Evolutionary conservation across 176 grass and related monocot species (phyloP), one percentile per base, ranked within the genome.

Genomic region (Aegilops umbellulata): DNA sequence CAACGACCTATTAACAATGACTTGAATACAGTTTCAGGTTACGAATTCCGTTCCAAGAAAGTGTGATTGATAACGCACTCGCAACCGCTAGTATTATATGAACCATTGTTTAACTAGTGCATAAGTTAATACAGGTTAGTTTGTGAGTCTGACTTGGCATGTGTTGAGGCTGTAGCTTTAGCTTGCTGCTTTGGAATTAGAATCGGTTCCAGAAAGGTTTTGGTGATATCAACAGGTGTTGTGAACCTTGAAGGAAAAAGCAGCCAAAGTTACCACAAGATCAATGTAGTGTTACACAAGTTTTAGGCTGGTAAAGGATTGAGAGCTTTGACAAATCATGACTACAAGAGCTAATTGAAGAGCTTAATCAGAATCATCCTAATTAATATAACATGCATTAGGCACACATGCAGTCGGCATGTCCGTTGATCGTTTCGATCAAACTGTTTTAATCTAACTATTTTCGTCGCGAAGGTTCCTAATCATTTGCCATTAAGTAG

Each of bases 281-380:
- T 85, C 82, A 88, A 88, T 85, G 90, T 38, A 85, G 86, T 91
- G 65, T 34, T 39, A 53, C 31, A 58, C 19, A 91, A 91, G 90
- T 64, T 64, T 85, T 58, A 65, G 30, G 39, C 31, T 44, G 64
- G 86, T 81, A 91, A 88, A 78, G 88, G 63, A 70, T 82, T 46
- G 51, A 27, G 39, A 81, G 20, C 86, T 85, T 88, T 88, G 86
- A 88, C 64, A 85, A 81, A 66, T 32, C 36, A 78, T 39, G 27
- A 46, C 25, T 10, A 82, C 24, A 35, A 5, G 19, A 25, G 42
- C 42, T 64, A 58, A 31, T 79, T 23, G 68, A 60, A 60, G 47
- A 68, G 1, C 14, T 25, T 83, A 55, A 55, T 3, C 29, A 58
- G 44, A 1, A 15, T 58, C 35, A 7, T 36, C 20, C 22, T 69